Evolutionary conservation across 441 rosid genomes (phyloP), one percentile per base, ranked within the genome.

Genomic region (Cnidoscolus chayamansa): DNA sequence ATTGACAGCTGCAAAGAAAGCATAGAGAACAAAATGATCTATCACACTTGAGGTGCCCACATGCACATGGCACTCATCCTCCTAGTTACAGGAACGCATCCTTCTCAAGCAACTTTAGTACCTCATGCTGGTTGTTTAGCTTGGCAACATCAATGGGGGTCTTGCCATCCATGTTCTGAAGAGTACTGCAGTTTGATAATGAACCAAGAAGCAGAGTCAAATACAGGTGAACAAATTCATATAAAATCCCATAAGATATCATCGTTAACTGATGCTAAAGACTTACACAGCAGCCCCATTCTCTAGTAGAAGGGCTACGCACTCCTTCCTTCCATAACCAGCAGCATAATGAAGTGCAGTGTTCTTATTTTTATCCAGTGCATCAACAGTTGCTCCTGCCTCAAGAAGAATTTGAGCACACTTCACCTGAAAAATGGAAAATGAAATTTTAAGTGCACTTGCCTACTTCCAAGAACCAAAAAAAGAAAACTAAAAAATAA

Each of bases 211-310:
- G 9, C 68, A 31, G 50, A 66, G 6, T 65, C 0, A 53, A 25
- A 35, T 58, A 60, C 11, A 7, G 25, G 48, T 49, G 13, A 25
- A 17, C 7, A 30, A 48, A n/a, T 1, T 10, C 25, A 10, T 25
- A 25, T 55, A 40, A 40, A 40, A 40, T 2, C 37, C 37, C 59
- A 43, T 53, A 68, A 4, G 40, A 58, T 45, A 67, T 11, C 35
- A 8, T 71, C 12, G 37, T 2, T 15, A 50, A 65, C 17, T 31
- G 56, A 67, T 63, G 47, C 3, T 32, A 17, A 66, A 67, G 50
- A 82, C 97, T 91, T 91, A 91, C 99, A 95, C 98, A 63, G 99
- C 97, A 56, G 99, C 99, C 10, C 97, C 99, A 37, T 89, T 88
- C 69, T 90, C 91, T 69, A 95, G 80, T 55, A 95, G 85, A 75